Evolutionary conservation across 2,329 filamentous ascomycete genomes (phyloP).

Genomic region (Nemania sp.): DNA sequence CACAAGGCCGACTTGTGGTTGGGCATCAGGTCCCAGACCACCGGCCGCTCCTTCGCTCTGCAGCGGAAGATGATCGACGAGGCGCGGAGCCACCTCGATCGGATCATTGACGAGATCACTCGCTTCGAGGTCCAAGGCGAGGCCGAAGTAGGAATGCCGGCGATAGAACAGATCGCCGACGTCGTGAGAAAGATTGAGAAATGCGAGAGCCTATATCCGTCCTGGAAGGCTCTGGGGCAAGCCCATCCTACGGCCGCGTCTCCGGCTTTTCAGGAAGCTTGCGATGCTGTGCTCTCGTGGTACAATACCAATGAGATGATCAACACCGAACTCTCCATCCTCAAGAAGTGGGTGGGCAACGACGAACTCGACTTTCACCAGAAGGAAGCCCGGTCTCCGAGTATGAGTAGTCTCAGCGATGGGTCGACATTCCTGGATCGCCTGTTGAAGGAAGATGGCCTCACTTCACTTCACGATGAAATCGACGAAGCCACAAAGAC

Average conservation of each 20-base stretch:
- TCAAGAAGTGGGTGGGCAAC: constrained; percentile 97
- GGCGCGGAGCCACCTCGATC: constrained; percentile 72
- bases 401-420: constrained; percentile 76
- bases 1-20: constrained; percentile 85
- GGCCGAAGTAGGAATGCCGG: constrained; percentile 85
- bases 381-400: constrained; percentile 69
- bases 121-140: constrained; percentile 94
- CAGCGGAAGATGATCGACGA: constrained; percentile 91
- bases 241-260: constrained; percentile 80
- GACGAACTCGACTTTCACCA: constrained; percentile 89
- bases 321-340: constrained; percentile 87
- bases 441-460: constrained; percentile 91
- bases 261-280: constrained; percentile 77
- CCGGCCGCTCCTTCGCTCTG: constrained; percentile 80
- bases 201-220: constrained; percentile 84
- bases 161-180: constrained; percentile 86
- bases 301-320: constrained; percentile 96
- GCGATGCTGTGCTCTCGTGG: constrained; percentile 90
- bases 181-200: constrained; percentile 89
- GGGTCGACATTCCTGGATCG: constrained; percentile 94
- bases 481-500: constrained; percentile 43
- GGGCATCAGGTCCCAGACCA: constrained; percentile 80
- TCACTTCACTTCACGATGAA: constrained; percentile 88
- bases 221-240: constrained; percentile 71
- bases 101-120: constrained; percentile 83